These are phyloP conservation scores for Macrolepiota albuminosa DNA, from an alignment of 768 basidiomycete species.

Conservation along the genomic window DNA sequence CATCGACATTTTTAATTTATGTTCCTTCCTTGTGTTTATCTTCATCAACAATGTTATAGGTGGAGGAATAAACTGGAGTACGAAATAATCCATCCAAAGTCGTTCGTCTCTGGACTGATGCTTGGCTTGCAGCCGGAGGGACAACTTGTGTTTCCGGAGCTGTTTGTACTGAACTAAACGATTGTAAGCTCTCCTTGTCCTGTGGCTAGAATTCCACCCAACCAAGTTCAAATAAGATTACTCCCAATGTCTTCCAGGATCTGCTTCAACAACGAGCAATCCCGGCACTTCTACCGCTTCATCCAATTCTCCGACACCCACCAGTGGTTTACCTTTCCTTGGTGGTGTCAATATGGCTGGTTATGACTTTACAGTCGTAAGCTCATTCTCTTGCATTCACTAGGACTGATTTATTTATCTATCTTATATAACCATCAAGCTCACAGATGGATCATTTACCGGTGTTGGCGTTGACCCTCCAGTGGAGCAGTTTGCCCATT, in stretches of 20 bases:
- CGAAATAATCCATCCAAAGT: not conserved
- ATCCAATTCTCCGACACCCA: conserved; percentile 7
- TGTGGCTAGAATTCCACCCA: not conserved
- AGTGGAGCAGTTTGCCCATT: conserved; percentile 41
- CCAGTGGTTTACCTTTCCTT: conserved; percentile 28
- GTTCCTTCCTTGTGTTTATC: not conserved
- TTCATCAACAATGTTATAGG: conserved; percentile 6
- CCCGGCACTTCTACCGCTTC: conserved; percentile 14
- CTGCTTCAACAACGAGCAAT: conserved; percentile 18
- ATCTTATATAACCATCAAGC: not conserved
- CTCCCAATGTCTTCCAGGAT: conserved; percentile 30
- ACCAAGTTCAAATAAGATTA: conserved; percentile 22
- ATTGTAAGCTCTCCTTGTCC: conserved; percentile 19
- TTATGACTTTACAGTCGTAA: conserved; percentile 40
- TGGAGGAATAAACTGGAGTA: conserved; percentile 22
- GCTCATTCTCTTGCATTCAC: conserved; percentile 7
- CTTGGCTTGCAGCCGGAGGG: conserved; percentile 19
- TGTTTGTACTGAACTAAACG: conserved; percentile 27
- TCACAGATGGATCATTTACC: conserved; percentile 40
- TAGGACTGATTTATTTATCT: not conserved
- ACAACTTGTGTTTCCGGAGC: conserved; percentile 32
- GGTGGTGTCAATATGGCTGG: conserved; percentile 49
- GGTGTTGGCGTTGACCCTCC: conserved; percentile 34
- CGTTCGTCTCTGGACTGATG: not conserved
- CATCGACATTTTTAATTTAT: not conserved